Evolutionary conservation across 192 early-diverging fungal genomes (phyloP).

Genomic region (Rhizoclosmatium globosum): DNA sequence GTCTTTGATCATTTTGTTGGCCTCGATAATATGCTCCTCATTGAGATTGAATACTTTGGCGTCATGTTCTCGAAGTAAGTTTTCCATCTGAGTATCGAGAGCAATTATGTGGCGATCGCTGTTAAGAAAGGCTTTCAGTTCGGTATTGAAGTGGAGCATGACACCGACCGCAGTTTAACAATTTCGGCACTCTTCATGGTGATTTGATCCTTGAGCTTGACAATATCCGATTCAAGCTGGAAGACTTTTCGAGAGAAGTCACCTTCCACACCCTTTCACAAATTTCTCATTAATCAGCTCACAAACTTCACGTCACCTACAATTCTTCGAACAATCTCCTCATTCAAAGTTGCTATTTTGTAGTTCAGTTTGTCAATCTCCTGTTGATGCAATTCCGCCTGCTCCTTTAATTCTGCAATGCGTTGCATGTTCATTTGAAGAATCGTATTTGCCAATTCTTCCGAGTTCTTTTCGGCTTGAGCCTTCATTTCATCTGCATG

Average conservation of each 20-base stretch:
- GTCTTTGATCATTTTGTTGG: conserved; percentile 58
- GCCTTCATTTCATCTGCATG: conserved; percentile 28
- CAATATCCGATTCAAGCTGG: conserved; percentile 33
- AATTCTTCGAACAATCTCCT: conserved; percentile 33
- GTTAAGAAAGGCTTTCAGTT: background rate
- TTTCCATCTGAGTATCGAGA: conserved; percentile 31
- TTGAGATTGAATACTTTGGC: conserved; percentile 42
- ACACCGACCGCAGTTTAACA: conserved; percentile 19
- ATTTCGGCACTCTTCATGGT: conserved; percentile 24
- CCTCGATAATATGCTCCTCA: conserved; percentile 58
- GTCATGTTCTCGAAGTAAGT: conserved; percentile 33
- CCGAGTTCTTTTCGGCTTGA: background rate
- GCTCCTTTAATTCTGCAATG: conserved; percentile 33
- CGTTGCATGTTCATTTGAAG: conserved; percentile 38
- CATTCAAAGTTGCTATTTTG: conserved; percentile 33
- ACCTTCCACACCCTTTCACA: conserved; percentile 22
- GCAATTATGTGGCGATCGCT: conserved; percentile 25
- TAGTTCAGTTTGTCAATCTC: conserved; percentile 21
- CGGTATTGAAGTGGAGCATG: background rate
- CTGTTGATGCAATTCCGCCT: conserved; percentile 28
- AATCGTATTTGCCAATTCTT: conserved; percentile 34
- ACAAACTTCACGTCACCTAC: background rate
- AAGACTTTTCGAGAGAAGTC: conserved; percentile 17
- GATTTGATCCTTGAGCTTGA: conserved; percentile 28
- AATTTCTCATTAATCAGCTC: background rate